Conservation (phyloP, 805 yeast genomes). For the Ogataea minuta region DNA sequence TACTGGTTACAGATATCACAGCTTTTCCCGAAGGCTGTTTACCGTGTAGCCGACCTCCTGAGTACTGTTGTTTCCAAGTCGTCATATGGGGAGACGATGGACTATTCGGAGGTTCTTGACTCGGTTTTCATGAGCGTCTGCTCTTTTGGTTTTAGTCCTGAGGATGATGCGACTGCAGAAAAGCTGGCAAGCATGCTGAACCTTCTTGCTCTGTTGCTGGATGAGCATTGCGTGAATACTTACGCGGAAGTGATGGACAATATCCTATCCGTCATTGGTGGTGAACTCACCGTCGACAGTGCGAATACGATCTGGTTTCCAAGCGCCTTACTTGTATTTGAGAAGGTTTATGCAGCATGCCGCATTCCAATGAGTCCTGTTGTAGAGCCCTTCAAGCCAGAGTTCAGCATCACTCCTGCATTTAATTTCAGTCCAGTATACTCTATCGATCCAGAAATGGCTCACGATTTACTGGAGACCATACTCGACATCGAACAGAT, state of each 20-base stretch:
- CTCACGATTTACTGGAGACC: slow-evolving; percentile 40
- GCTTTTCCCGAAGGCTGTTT: slow-evolving; percentile 38
- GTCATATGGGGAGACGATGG: slow-evolving; percentile 32
- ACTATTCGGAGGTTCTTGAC: slow-evolving; percentile 37
- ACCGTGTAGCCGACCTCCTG: slow-evolving; percentile 40
- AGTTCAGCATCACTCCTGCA: slow-evolving; percentile 18
- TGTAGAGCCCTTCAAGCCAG: slow-evolving; percentile 31
- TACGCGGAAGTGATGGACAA: slow-evolving; percentile 35
- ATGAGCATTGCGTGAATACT: slow-evolving; percentile 38
- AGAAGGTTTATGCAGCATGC: slow-evolving; percentile 50
- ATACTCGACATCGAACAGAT: slow-evolving; percentile 43
- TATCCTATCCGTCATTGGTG: slow-evolving; percentile 38
- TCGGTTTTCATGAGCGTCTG: slow-evolving; percentile 36
- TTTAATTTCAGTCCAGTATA: slow-evolving; percentile 20
- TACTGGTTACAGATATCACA: slow-evolving; percentile 44
- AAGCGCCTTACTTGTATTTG: slow-evolving; percentile 53
- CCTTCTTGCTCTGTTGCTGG: slow-evolving; percentile 42
- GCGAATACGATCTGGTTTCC: slow-evolving; percentile 57
- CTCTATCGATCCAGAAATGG: slow-evolving; percentile 21
- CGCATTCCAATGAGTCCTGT: slow-evolving; percentile 52
- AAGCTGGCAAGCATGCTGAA: slow-evolving; percentile 41
- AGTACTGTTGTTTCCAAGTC: slow-evolving; percentile 34
- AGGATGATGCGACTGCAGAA: slow-evolving; percentile 21
- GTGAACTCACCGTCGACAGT: slow-evolving; percentile 36
- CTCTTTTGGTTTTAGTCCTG: slow-evolving; percentile 33